Evolutionary conservation across 345 rosid genomes (phyloP).

Genomic region (Eucalyptus regnans): DNA sequence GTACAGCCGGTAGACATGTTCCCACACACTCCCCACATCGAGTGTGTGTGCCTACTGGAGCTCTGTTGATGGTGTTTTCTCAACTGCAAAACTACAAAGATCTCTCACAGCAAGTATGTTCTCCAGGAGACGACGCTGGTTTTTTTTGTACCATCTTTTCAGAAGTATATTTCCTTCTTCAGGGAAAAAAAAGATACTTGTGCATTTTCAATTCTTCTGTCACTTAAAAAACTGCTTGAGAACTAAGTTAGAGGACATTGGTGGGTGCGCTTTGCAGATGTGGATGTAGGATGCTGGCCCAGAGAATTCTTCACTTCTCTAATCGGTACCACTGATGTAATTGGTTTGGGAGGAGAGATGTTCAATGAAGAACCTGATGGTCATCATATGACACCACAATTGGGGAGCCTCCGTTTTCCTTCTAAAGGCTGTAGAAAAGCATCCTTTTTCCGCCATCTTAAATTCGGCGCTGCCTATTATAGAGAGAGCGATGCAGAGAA

Average conservation of each 20-base stretch:
- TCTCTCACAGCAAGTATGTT: neutral
- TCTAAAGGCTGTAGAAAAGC: neutral
- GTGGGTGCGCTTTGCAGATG: neutral
- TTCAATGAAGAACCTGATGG: neutral
- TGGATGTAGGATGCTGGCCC: neutral
- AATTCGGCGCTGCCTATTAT: neutral
- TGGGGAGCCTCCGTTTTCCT: neutral
- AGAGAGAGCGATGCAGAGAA: neutral
- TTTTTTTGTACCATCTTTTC: neutral
- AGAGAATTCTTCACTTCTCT: neutral
- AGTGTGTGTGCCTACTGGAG: conserved; percentile 78
- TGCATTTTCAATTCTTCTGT: neutral
- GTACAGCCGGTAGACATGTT: conserved; percentile 93
- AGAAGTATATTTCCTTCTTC: neutral
- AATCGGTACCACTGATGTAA: neutral
- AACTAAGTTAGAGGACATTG: neutral
- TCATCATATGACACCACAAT: neutral
- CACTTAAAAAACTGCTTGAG: neutral
- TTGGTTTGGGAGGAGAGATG: neutral
- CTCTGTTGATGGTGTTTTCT: conserved; percentile 7
- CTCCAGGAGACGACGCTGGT: neutral
- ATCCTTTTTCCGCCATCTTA: neutral
- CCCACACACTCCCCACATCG: conserved; percentile 93
- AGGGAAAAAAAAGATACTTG: neutral
- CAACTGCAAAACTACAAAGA: neutral